phyloP scores from a whole-genome alignment of 2,329 filamentous ascomycete species.

The Diaporthe eres region DNA sequence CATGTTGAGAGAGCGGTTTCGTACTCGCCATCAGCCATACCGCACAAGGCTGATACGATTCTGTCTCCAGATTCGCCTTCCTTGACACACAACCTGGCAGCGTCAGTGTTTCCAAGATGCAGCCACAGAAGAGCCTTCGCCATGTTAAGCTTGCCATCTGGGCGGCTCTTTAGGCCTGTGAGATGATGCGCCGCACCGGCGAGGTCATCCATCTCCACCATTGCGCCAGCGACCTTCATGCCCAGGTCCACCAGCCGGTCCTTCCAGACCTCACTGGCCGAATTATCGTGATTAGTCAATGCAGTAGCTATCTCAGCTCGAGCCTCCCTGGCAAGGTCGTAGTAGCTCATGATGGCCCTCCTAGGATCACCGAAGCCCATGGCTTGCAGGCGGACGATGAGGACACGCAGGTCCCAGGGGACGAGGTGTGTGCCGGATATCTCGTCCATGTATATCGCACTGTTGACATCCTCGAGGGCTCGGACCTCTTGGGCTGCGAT shows the following conservation, averaged over 20 bases:
- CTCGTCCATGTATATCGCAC: constrained; percentile 70
- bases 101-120: constrained; percentile 81
- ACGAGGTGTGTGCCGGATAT: constrained; percentile 74
- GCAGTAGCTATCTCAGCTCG: constrained; percentile 70
- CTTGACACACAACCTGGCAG: constrained; percentile 71
- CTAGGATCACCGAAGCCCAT: constrained; percentile 88
- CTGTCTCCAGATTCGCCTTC: constrained; percentile 56
- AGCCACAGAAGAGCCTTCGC: constrained; percentile 79
- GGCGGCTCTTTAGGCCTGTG: constrained; percentile 63
- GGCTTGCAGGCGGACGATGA: constrained; percentile 87
- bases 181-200: constrained; percentile 84
- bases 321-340: constrained; percentile 87
- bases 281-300: constrained; percentile 59
- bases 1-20: constrained; percentile 74
- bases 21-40: constrained; percentile 85
- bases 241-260: constrained; percentile 82
- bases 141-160: constrained; percentile 58
- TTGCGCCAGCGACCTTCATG: constrained; percentile 72
- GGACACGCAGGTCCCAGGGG: constrained; percentile 88
- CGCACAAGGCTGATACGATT: constrained; percentile 77
- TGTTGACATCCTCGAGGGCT: constrained; percentile 73
- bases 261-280: constrained; percentile 77
- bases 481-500: constrained; percentile 78
- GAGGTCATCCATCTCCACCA: constrained; percentile 90
- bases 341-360: constrained; percentile 89